A percentile compares a stretch with the other conserved stretches of the same genome.
Conservation (phyloP, 208 protist genomes). For the Acanthamoeba culbertsoni region DNA sequence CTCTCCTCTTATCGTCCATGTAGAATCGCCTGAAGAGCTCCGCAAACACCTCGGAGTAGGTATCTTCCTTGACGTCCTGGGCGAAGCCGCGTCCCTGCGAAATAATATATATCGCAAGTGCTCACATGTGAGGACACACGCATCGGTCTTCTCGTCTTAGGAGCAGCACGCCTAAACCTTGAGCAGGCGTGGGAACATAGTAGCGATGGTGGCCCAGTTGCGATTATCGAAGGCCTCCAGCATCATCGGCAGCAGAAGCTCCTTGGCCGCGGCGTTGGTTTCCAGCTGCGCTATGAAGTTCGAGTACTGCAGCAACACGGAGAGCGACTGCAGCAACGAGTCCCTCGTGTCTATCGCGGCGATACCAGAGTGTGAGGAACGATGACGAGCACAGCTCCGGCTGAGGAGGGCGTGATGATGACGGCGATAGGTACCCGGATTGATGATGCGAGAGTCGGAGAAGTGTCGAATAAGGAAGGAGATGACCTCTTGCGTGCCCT, state of each 20-base stretch:
- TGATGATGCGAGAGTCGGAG: slow-evolving; percentile 35
- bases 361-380: neutral
- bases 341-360: neutral
- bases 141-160: neutral
- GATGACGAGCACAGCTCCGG: neutral
- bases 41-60: neutral
- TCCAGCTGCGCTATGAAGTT: slow-evolving; percentile 39
- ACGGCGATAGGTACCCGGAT: neutral
- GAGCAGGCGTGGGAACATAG: slow-evolving; percentile 31
- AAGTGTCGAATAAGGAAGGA: slow-evolving; percentile 43
- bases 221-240: slow-evolving; percentile 51
- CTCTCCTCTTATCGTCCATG: neutral
- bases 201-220: slow-evolving; percentile 43
- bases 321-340: slow-evolving; percentile 55
- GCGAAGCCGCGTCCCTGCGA: slow-evolving; percentile 53
- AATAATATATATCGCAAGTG: neutral
- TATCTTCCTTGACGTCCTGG: neutral
- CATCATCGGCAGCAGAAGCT: slow-evolving; percentile 3
- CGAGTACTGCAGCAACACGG: slow-evolving; percentile 46
- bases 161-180: neutral
- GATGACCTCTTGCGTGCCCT: slow-evolving; percentile 11
- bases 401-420: neutral
- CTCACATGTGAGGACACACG: neutral
- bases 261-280: neutral
- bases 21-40: neutral